A percentile compares a stretch with the other conserved stretches of the same genome.
Conservation (phyloP, 164 flowering plant genomes). For the Liquidambar formosana region DNA sequence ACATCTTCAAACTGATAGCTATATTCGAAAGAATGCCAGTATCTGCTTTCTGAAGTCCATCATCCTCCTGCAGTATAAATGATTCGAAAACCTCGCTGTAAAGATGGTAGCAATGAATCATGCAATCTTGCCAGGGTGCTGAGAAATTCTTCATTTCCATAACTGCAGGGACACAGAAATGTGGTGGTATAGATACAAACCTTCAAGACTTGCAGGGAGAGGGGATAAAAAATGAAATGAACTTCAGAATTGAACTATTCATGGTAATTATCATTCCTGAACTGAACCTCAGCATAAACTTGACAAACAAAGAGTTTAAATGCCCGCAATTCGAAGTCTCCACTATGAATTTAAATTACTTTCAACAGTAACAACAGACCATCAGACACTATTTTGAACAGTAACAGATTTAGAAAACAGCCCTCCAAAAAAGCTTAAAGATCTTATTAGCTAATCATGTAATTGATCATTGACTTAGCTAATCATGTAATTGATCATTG, state of each 20-base stretch:
- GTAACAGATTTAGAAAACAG: background rate
- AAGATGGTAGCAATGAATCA: constrained; percentile 78
- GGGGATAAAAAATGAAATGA: background rate
- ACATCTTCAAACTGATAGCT: constrained; percentile 61
- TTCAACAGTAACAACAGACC: background rate
- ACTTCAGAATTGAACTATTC: background rate
- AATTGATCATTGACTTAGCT: background rate
- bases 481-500: background rate
- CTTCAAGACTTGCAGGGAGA: too few relatives aligned
- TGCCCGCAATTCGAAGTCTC: background rate
- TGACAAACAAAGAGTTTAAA: background rate
- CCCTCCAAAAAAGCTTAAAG: background rate
- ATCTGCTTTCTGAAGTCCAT: constrained; percentile 23
- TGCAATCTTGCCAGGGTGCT: constrained; percentile 66
- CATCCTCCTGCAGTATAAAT: constrained; percentile 32
- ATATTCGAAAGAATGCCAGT: constrained; percentile 35
- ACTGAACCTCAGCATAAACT: background rate
- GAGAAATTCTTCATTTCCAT: constrained; percentile 81
- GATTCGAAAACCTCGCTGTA: constrained; percentile 57
- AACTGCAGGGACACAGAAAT: constrained; percentile 42
- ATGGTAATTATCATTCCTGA: background rate
- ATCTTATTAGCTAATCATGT: background rate
- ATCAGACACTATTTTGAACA: too few relatives aligned
- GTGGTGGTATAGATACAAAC: background rate
- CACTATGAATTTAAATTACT: background rate